Conservation (phyloP, 192 early-diverging fungal species). For the Backusella sp. region DNA sequence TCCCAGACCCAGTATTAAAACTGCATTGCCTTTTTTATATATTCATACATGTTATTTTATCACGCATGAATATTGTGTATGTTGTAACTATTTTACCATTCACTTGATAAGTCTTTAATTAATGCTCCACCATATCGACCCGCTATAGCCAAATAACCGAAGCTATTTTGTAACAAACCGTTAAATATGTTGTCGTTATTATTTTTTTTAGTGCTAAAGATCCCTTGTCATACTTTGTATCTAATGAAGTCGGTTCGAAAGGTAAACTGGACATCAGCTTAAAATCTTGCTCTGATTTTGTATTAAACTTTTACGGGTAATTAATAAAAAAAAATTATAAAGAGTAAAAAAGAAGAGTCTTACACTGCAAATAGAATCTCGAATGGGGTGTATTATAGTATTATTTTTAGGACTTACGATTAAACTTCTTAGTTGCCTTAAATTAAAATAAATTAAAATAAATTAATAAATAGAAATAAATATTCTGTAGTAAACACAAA, state of each 20-base stretch:
- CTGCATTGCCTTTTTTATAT: neutral
- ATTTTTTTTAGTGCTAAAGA: neutral
- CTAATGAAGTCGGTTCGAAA: neutral
- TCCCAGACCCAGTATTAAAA: neutral
- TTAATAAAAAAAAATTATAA: neutral
- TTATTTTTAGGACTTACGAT: neutral
- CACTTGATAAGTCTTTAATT: neutral
- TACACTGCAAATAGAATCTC: slow-evolving; percentile 1
- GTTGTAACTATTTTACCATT: neutral
- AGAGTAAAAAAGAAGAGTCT: neutral
- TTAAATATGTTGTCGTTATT: neutral
- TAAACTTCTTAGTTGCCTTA: neutral
- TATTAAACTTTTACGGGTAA: neutral
- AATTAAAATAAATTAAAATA: neutral
- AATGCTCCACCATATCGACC: neutral
- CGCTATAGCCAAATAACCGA: neutral
- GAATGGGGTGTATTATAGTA: neutral
- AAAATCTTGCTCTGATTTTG: neutral
- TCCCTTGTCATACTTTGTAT: neutral
- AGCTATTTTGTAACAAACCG: neutral
- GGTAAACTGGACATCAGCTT: neutral
- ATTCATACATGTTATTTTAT: neutral
- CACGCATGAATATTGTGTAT: neutral
- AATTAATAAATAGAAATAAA: neutral
- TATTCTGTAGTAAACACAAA: neutral